Base-by-base conservation (phyloP, 495 filamentous ascomycete genomes). In the Penicillium pulvis region DNA sequence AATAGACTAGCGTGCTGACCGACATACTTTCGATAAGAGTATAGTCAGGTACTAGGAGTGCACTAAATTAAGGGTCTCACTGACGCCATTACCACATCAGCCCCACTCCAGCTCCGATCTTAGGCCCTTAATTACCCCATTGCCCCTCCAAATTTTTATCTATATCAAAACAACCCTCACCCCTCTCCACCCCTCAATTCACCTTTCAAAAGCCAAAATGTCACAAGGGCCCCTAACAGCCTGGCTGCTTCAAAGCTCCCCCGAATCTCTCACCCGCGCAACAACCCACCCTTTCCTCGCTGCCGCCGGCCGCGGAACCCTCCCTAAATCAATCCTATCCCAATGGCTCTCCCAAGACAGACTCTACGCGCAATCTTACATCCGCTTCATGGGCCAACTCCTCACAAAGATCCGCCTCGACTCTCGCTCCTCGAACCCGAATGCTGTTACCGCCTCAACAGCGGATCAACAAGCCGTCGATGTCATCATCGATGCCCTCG, bases 271-370 rank as follows among this genome's bases (percentile, higher is more conserved):
- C 66, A 71, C 72, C 17, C 65, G 69, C 14, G 85, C 88, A 49
- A 91, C 88, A 19, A 83, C 84, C 56, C 79, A 85, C 59, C 81
- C 83, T 1, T 93, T 93, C 76, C 85, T 93, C 54, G 75, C 78
- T 24, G 77, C 82, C 53, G 88, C 88, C 26, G 88, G 88, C 26
- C 71, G 77, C 51, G 89, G 89, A 55, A 81, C 75, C 4, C 76
- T 92, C 33, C 70, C 81, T 20, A 81, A 83, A 45, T 61, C 72
- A 1, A 67, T 74, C 0, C 80, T 92, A 12, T 79, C 82, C 36
- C 77, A 82, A 69, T 93, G 89, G 89, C 82, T 93, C 42, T 81
- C 86, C 23, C 88, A 91, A 72, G 90, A 93, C 74, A 75, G 86
- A 9, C 79, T 91, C 52, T 91, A 92, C 73, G 84, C 87, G 20